These are phyloP conservation scores for Ambispora gerdemannii DNA, from an alignment of 192 early-diverging fungal genomes.

Conservation along the genomic window DNA sequence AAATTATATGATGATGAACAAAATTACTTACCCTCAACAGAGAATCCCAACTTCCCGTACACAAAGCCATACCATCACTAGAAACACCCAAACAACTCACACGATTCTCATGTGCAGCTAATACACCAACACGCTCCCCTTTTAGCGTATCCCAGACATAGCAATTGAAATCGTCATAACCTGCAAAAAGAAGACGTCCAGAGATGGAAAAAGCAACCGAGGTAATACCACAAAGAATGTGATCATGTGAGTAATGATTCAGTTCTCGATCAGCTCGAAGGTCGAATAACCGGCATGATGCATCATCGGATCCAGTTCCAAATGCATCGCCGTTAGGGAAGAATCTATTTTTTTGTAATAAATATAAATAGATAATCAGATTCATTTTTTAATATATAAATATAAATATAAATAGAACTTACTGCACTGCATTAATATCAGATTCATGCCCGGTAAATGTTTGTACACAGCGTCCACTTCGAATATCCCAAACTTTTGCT, in stretches of 20 bases:
- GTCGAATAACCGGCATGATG: slow-evolving; percentile 96
- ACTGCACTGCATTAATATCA: slow-evolving; percentile 98
- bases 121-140: slow-evolving; percentile 88
- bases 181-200: slow-evolving; percentile 94
- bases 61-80: slow-evolving; percentile 97
- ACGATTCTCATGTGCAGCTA: slow-evolving; percentile 94
- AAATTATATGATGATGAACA: not conserved
- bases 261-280: slow-evolving; percentile 97
- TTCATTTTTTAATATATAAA: not conserved
- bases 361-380: slow-evolving; percentile 20
- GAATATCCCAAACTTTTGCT: slow-evolving; percentile 98
- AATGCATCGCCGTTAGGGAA: slow-evolving; percentile 99
- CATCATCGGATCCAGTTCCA: slow-evolving; percentile 98
- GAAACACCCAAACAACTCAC: slow-evolving; percentile 96
- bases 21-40: slow-evolving; percentile 80
- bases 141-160: slow-evolving; percentile 99
- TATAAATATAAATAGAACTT: slow-evolving; percentile 34
- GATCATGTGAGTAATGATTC: slow-evolving; percentile 97
- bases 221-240: slow-evolving; percentile 97
- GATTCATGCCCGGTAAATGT: slow-evolving; percentile 98
- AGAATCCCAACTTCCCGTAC: slow-evolving; percentile 98
- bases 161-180: slow-evolving; percentile 99
- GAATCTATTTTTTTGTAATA: slow-evolving; percentile 60
- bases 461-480: slow-evolving; percentile 94
- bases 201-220: slow-evolving; percentile 97